These are phyloP conservation scores for Aspergillus cavernicola DNA, from an alignment of 495 filamentous ascomycete species.

Conservation along the genomic window DNA sequence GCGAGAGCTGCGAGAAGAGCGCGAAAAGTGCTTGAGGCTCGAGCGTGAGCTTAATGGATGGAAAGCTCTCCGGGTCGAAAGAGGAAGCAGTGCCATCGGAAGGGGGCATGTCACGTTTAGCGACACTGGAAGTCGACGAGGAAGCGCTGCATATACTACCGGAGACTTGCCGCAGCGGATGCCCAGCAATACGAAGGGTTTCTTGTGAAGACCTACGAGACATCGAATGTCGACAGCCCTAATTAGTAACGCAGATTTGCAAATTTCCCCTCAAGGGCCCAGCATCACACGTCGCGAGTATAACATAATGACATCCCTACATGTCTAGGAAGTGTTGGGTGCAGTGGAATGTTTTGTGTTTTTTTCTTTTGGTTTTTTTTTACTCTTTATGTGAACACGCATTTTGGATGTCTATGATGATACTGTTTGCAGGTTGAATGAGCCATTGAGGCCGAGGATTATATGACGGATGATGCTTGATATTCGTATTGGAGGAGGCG, in stretches of 20 bases:
- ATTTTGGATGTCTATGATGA: conserved; percentile 11
- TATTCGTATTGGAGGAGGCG: conserved; percentile 7
- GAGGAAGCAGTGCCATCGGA: conserved; percentile 33
- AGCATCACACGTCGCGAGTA: conserved; percentile 19
- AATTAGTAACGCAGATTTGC: no score
- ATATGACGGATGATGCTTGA: not conserved
- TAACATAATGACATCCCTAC: conserved; percentile 15
- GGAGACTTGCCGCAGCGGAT: conserved; percentile 41
- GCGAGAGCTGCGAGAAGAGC: conserved; percentile 84
- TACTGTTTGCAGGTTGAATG: not conserved
- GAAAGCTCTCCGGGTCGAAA: conserved; percentile 71
- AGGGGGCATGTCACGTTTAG: conserved; percentile 34
- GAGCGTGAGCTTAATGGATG: conserved; percentile 87
- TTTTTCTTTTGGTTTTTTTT: conserved; percentile 3
- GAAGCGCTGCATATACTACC: conserved; percentile 36
- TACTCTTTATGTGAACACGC: conserved; percentile 15
- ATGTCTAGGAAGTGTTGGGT: conserved; percentile 16
- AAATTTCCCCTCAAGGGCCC: no score
- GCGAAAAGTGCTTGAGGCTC: conserved; percentile 73
- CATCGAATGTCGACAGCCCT: no score
- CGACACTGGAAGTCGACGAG: conserved; percentile 38
- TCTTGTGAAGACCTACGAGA: conserved; percentile 35
- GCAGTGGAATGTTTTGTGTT: conserved; percentile 7
- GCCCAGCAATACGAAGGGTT: conserved; percentile 49
- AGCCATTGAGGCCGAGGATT: conserved; percentile 4